These are phyloP conservation scores for Tilletiaria anomala DNA, from an alignment of 1,284 basidiomycete genomes.

Conservation along the genomic window DNA sequence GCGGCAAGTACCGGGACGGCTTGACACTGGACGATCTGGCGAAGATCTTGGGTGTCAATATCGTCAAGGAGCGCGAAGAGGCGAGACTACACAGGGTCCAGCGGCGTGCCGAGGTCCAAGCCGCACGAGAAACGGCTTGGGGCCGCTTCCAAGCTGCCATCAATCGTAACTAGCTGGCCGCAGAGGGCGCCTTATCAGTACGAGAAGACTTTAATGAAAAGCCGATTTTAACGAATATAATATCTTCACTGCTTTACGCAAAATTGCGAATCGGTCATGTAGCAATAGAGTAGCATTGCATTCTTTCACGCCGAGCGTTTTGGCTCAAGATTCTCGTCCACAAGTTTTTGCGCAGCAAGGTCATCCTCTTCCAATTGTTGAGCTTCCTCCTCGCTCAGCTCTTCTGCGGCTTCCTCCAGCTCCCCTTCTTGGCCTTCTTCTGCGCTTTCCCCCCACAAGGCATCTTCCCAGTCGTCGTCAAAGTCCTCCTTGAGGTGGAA, in stretches of 20 bases:
- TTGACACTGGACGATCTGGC: conserved; percentile 12
- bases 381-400: neutral
- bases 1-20: neutral
- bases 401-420: neutral
- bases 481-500: conserved; percentile 20
- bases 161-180: too few species aligned
- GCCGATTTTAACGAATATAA: too few species aligned
- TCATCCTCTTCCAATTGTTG: neutral
- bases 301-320: too few species aligned
- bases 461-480: conserved; percentile 3
- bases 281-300: too few species aligned
- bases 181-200: too few species aligned
- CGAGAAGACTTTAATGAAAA: too few species aligned
- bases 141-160: neutral
- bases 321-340: too few species aligned
- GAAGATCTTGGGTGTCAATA: conserved; percentile 14
- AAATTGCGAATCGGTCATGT: too few species aligned
- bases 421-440: conserved; percentile 4
- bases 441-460: too few species aligned
- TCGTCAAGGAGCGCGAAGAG: conserved; percentile 12
- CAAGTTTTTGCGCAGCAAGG: too few species aligned
- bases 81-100: too few species aligned
- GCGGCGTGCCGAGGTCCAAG: conserved; percentile 5
- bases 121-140: neutral
- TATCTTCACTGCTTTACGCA: too few species aligned